Evolutionary conservation across 306 rosid genomes (phyloP).

Genomic region (Cucurbita argyrosperma): DNA sequence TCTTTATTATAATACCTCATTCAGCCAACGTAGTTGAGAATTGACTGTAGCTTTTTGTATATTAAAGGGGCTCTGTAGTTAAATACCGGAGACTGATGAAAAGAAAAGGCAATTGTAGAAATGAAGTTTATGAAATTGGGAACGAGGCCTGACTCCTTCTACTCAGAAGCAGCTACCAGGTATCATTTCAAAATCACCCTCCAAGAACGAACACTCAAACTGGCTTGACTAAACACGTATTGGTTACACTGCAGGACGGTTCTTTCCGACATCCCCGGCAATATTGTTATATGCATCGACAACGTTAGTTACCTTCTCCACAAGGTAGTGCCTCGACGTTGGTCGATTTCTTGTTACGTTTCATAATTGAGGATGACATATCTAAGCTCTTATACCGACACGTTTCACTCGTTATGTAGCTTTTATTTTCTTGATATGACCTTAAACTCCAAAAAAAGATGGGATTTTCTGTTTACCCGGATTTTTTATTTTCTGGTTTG

Average conservation of each 20-base stretch:
- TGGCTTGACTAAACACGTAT: neutral
- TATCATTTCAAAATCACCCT: slow-evolving; percentile 8
- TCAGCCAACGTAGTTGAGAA: neutral
- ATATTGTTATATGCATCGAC: slow-evolving; percentile 53
- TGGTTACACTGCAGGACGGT: slow-evolving; percentile 37
- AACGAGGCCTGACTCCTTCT: slow-evolving; percentile 79
- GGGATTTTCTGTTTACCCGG: neutral
- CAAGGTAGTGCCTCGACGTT: slow-evolving; percentile 36
- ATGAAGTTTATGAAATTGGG: slow-evolving; percentile 99
- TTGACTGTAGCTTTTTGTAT: neutral
- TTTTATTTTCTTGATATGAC: neutral
- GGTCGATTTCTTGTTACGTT: neutral
- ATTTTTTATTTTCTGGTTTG: neutral
- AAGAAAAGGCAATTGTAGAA: neutral
- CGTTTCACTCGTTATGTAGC: neutral
- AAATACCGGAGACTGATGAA: neutral
- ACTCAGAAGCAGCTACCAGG: slow-evolving; percentile 85
- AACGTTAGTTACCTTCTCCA: slow-evolving; percentile 55
- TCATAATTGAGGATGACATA: neutral
- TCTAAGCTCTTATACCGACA: neutral
- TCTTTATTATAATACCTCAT: neutral
- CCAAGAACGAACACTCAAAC: neutral
- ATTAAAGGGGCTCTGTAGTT: neutral
- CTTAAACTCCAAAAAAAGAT: neutral
- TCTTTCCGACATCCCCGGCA: slow-evolving; percentile 48